Evolutionary conservation across 2,329 filamentous ascomycete genomes (phyloP), one percentile per base, ranked within the genome.

Genomic region (Clonostachys rosea): DNA sequence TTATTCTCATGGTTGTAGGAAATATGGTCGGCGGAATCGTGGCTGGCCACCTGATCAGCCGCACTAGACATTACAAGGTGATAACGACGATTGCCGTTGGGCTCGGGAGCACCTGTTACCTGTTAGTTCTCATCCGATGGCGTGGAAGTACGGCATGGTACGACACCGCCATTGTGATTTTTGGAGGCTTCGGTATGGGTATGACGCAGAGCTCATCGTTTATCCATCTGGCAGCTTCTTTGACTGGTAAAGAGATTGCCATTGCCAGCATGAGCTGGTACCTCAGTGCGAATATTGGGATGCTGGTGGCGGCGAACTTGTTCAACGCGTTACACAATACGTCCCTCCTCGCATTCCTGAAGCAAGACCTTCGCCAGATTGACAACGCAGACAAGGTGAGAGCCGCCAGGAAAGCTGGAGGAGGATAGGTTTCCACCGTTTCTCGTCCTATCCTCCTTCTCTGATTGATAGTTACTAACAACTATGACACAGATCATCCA

Each of bases 1-100:
- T 46, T 9, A 30, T 46, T 24, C 35, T 24, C 4, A 24, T 39
- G 30, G 44, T 46, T 13, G 10, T 46, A 13, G 44, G 44, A 14
- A 46, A 46, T n/a, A 46, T 37, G 10, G n/a, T 46, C 17, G 44
- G 44, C 17, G 44, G 44, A 8, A n/a, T 46, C 12, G n/a, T 34
- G 16, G 30, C 44, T 5, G 44, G 34, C 13, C 20, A 18, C 18
- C 12, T 40, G 11, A 41, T 46, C 18, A 40, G 16, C 13, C 34
- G 24, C 11, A 33, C 14, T 3, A 37, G 44, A 6, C 35, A 14
- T 13, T 40, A 40, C 44, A 46, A 46, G n/a, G 3, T 6, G 9
- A 7, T 39, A 18, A 46, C 35, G 10, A 20, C 24, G 12, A 11
- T 24, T 17, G 44, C 44, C 35, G 34, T 37, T 11, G 9, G 40